phyloP scores from a whole-genome alignment of 345 rosid genomes.

The Murraya paniculata region DNA sequence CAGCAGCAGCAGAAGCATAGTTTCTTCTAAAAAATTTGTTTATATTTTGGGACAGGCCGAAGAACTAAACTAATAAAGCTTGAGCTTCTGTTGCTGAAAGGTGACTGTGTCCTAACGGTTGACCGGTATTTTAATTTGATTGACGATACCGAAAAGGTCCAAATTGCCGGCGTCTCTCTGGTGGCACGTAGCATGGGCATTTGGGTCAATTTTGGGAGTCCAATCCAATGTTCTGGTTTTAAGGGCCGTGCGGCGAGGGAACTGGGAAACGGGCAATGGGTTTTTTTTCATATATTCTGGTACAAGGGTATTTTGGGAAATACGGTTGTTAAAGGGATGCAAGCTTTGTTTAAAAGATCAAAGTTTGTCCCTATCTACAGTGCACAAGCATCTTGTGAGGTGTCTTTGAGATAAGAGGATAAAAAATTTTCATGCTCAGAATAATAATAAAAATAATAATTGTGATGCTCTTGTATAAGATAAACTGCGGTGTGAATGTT shows the following conservation, averaged over 20 bases:
- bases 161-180: constrained; percentile 46
- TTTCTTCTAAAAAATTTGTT: not conserved
- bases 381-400: constrained; percentile 31
- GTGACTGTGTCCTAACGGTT: constrained; percentile 25
- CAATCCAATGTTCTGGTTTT: not conserved
- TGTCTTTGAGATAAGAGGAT: not conserved
- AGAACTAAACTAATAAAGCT: not conserved
- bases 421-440: constrained; percentile 3
- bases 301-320: constrained; percentile 2
- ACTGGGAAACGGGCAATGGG: not conserved
- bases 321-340: not conserved
- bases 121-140: constrained; percentile 37
- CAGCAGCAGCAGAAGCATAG: not conserved
- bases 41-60: not conserved
- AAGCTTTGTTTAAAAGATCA: not conserved
- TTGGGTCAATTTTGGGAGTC: constrained; percentile 25
- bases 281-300: not conserved
- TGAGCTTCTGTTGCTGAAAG: not conserved
- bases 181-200: constrained; percentile 23
- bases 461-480: not conserved
- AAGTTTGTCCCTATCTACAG: constrained; percentile 1
- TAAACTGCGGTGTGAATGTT: not conserved
- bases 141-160: constrained; percentile 29
- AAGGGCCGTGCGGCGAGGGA: not conserved
- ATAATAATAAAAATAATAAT: not conserved